Conservation (phyloP, 108 stramenopile species). For the Stephanodiscus triporus region DNA sequence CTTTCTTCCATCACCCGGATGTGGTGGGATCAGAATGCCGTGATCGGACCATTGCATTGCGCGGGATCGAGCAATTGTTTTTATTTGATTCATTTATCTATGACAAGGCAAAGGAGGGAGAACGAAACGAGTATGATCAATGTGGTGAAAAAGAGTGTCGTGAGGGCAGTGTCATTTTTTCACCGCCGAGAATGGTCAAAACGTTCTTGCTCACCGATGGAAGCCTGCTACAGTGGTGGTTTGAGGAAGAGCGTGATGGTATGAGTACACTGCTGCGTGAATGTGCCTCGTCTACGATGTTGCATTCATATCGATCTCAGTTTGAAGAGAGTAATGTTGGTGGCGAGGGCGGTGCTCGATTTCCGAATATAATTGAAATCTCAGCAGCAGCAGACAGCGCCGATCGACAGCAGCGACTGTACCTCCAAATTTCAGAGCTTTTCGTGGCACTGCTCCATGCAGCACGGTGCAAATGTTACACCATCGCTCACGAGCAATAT, state of each 20-base stretch:
- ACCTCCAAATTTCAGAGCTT: constrained; percentile 66
- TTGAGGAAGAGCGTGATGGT: constrained; percentile 64
- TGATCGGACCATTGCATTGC: constrained; percentile 20
- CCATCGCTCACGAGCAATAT: constrained; percentile 44
- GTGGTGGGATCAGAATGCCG: constrained; percentile 56
- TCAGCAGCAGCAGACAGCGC: constrained; percentile 26
- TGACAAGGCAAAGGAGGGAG: constrained; percentile 8
- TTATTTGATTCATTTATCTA: constrained; percentile 61
- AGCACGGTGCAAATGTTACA: constrained; percentile 59
- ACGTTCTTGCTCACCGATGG: constrained; percentile 57
- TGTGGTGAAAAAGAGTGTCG: not conserved
- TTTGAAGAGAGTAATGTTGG: constrained; percentile 23
- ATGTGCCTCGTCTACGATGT: constrained; percentile 62
- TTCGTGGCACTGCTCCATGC: constrained; percentile 73
- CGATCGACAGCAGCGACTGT: constrained; percentile 17
- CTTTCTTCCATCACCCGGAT: constrained; percentile 68
- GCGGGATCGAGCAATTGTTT: constrained; percentile 77
- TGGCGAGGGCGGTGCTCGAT: not conserved
- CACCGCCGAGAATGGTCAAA: constrained; percentile 52
- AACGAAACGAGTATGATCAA: constrained; percentile 5
- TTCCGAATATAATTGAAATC: constrained; percentile 4
- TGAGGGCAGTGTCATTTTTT: constrained; percentile 1
- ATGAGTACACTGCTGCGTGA: constrained; percentile 48
- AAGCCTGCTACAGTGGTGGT: constrained; percentile 71
- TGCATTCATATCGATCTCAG: constrained; percentile 22